Evolutionary conservation across 345 rosid genomes (phyloP).

Genomic region (Eutrema yunnanense): DNA sequence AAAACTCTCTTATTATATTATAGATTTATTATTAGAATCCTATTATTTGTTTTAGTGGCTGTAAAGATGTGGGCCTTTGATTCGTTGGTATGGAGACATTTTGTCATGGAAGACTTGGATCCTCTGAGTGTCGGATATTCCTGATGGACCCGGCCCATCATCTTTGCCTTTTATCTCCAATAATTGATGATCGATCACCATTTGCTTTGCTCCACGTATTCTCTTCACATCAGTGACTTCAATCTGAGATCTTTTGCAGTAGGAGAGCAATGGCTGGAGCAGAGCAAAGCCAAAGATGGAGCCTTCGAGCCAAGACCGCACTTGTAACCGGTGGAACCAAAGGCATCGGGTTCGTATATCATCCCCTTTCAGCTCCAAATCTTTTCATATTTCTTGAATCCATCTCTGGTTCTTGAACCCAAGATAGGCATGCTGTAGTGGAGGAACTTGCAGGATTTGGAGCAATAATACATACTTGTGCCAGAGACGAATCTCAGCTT

Average conservation of each 20-base stretch:
- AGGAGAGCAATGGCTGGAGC: constrained; percentile 21
- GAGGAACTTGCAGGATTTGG: constrained; percentile 71
- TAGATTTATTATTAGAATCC: not conserved
- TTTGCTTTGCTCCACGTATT: not conserved
- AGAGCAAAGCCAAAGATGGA: constrained; percentile 52
- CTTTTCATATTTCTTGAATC: not conserved
- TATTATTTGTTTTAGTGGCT: not conserved
- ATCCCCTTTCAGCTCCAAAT: not conserved
- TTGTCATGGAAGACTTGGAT: not conserved
- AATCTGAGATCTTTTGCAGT: not conserved
- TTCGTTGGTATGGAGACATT: not conserved
- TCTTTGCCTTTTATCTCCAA: not conserved
- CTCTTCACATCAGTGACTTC: not conserved
- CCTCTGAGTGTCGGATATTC: not conserved
- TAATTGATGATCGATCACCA: not conserved
- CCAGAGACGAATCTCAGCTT: constrained; percentile 48
- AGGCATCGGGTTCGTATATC: constrained; percentile 48
- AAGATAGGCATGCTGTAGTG: constrained; percentile 49
- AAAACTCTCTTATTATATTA: too few relatives aligned
- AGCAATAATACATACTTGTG: constrained; percentile 65
- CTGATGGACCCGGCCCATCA: not conserved
- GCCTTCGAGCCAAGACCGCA: constrained; percentile 50
- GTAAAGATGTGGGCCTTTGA: not conserved
- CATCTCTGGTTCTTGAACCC: not conserved
- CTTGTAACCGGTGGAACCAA: constrained; percentile 66